Evolutionary conservation across 495 filamentous ascomycete species (phyloP), one percentile per base, ranked within the genome.

Genomic region (Aspergillus asperescens): DNA sequence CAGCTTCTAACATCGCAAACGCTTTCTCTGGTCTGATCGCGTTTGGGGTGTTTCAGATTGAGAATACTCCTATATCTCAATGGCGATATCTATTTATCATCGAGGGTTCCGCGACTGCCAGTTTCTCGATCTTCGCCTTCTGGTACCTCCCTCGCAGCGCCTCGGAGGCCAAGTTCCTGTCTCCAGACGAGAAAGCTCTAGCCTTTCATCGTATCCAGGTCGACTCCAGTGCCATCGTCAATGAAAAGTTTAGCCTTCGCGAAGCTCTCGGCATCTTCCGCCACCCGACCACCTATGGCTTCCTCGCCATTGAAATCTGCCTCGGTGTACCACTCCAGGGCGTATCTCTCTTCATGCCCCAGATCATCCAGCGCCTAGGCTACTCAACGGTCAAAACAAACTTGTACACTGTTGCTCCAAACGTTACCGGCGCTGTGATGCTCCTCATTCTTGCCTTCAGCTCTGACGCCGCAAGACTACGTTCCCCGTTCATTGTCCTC

Each of bases 61-160:
- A 83, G 16, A 68, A 78, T 48, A 67, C 73, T 23, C 50, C 62
- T 20, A 58, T 87, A 25, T 53, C 70, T 2, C 68, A 75, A 16
- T 92, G 88, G 88, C 74, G 82, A 3, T 90, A 88, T 62, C 79
- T 90, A 7, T 92, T 92, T 63, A 68, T 90, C 43, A 82, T 90
- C 28, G 87, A 92, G 55, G 88, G 88, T 3, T 52, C 67, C 7
- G 73, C 74, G 54, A 88, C 87, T 0, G 71, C 87, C 5, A 56
- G 78, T 47, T 87, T 88, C 64, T 70, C 82, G 7, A 59, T 81
- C 51, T 82, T 90, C 54, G 82, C 81, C n/a, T 84, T 76, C 57
- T 84, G 76, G 65, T 90, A 87, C 56, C 77, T 92, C 3, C 88
- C 88, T 0, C 66, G 67, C 27, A 84, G 78, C 19, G 83, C 84